Evolutionary conservation across 345 rosid genomes (phyloP).

Genomic region (Melaleuca alternifolia): DNA sequence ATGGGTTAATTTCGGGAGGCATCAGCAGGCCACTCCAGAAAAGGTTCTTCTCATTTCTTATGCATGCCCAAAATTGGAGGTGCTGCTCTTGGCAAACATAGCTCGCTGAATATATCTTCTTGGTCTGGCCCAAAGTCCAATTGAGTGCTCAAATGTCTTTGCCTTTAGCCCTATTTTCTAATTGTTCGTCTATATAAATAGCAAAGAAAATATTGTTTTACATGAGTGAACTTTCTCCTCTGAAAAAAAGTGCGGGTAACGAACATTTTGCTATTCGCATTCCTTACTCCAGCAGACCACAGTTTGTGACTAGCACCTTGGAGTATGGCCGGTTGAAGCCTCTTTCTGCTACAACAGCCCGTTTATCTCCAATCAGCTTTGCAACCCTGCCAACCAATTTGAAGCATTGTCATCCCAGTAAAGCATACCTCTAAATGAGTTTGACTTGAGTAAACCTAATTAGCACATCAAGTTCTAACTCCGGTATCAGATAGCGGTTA

Average conservation of each 20-base stretch:
- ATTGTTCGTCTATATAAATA: not conserved
- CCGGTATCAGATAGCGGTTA: not conserved
- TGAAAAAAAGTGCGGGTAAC: not conserved
- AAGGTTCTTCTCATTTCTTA: not conserved
- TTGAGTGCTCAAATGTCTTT: not conserved
- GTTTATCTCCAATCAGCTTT: conserved; percentile 74
- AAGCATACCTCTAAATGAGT: not conserved
- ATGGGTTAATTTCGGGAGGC: not conserved
- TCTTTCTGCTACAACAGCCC: conserved; percentile 87
- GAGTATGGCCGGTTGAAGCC: conserved; percentile 89
- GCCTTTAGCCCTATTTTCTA: not conserved
- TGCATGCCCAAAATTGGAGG: not conserved
- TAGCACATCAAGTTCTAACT: not conserved
- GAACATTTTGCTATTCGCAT: not conserved
- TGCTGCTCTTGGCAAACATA: not conserved
- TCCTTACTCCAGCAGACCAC: conserved; percentile 49
- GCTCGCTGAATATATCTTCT: not conserved
- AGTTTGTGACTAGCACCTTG: conserved; percentile 57
- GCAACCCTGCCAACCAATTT: conserved; percentile 51
- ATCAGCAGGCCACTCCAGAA: not conserved
- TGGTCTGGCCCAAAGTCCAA: not conserved
- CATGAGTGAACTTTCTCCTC: not conserved
- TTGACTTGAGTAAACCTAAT: not conserved
- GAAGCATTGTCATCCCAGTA: not conserved
- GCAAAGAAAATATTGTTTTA: not conserved